Conservation (phyloP, 805 yeast genomes). For the Myxozyma mucilagina region DNA sequence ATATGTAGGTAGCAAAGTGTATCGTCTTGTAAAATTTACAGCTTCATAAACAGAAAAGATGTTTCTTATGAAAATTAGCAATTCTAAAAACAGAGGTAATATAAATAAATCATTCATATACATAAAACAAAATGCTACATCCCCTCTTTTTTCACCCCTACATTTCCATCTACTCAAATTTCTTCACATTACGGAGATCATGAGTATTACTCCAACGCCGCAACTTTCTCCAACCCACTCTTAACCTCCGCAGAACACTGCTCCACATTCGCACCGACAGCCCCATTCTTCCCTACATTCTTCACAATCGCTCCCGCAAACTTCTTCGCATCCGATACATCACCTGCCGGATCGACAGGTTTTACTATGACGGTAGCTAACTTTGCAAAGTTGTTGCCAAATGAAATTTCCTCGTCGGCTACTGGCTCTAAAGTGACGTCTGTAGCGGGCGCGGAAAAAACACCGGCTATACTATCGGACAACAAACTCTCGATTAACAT, state of each 20-base stretch:
- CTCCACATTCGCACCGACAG: neutral
- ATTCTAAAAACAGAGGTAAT: too few species aligned
- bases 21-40: too few species aligned
- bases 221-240: neutral
- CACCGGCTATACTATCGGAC: constrained; percentile 24
- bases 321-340: constrained; percentile 39
- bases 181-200: too few species aligned
- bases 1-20: too few species aligned
- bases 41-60: too few species aligned
- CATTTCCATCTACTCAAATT: too few species aligned
- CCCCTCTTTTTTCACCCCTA: too few species aligned
- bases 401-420: constrained; percentile 61
- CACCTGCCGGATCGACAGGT: constrained; percentile 70
- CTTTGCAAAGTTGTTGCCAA: constrained; percentile 83
- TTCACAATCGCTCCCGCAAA: neutral
- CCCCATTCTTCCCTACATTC: neutral
- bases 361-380: constrained; percentile 61
- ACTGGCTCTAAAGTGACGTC: constrained; percentile 40
- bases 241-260: neutral
- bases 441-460: constrained; percentile 29
- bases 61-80: too few species aligned
- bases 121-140: too few species aligned
- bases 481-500: constrained; percentile 11
- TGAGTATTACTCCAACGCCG: neutral
- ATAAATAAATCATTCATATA: too few species aligned